Base-by-base conservation (phyloP, 163 green algal genomes). In the Picocystis sp. region DNA sequence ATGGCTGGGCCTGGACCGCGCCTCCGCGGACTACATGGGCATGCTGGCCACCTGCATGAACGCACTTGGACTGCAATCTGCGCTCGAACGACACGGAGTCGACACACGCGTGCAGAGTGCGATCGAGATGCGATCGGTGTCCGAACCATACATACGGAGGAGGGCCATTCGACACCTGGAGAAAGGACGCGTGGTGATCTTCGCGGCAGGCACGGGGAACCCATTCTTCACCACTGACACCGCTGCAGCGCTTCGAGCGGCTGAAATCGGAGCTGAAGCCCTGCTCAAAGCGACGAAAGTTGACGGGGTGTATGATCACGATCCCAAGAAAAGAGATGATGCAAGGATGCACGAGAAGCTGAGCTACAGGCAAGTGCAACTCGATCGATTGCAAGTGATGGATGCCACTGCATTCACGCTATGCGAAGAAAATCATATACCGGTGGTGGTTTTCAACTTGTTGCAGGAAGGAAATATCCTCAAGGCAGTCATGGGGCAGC, bases 21-120 rank as follows among this genome's bases (percentile, higher is more conserved):
- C 89, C 2, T 89, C 76, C 12, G 89, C 83, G 2, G 89, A 98
- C 60, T 86, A 95, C 49, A 87, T 95, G 52, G 79, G 69, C 56
- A 98, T 98, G 89, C 74, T 98, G 21, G 89, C 89, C 1, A 98
- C 89, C 0, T 79, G 91, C 15, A 97, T 98, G 89, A 98, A 96
- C 56, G 77, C 84, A 3, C 69, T 98, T 19, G 80, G 75, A 52
- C 64, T 97, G 43, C 86, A 95, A 71, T 65, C 62, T 11, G 82
- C 87, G 2, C 61, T 96, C 22, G 88, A 97, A 65, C 59, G 44
- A n/a, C 38, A 81, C 25, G 88, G 84, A 11, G 75, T 96, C 45
- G 61, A 64, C 13, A 85, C 77, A 14, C 70, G 83, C 3, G 80
- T 95, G 48, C 82, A 95, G 71, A 96, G 81, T 0, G 84, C 90